Evolutionary conservation across 2,329 filamentous ascomycete species (phyloP).

Genomic region (Fusarium phyllophilum): DNA sequence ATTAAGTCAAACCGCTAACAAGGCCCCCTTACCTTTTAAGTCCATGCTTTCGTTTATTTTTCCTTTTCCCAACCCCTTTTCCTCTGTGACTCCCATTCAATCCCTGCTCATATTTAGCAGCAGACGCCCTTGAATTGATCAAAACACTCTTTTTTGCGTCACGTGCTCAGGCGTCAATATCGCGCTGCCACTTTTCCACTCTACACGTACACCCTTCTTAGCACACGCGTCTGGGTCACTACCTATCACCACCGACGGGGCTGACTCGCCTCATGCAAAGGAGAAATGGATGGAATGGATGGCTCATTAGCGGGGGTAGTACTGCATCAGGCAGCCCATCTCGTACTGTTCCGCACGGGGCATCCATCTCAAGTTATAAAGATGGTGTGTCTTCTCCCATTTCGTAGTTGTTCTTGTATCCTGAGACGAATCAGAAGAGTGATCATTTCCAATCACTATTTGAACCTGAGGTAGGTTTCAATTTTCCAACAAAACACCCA

Average conservation of each 20-base stretch:
- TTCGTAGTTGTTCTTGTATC: neutral
- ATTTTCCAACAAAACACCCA: conserved; percentile 1
- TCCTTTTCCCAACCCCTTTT: conserved; percentile 27
- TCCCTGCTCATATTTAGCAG: conserved; percentile 15
- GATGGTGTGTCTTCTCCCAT: conserved; percentile 28
- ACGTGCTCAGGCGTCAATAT: conserved; percentile 33
- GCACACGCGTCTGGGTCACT: conserved; percentile 29
- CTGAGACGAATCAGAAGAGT: conserved; percentile 35
- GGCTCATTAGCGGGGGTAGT: conserved; percentile 29
- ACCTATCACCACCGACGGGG: conserved; percentile 39
- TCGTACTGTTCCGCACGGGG: conserved; percentile 35
- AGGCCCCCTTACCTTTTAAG: conserved; percentile 23
- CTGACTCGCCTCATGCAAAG: conserved; percentile 36
- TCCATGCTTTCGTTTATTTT: neutral
- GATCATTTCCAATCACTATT: conserved; percentile 24
- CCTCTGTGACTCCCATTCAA: conserved; percentile 19
- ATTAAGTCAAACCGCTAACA: conserved; percentile 18
- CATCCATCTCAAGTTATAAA: conserved; percentile 43
- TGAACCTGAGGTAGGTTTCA: conserved; percentile 49
- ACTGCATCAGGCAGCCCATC: conserved; percentile 36
- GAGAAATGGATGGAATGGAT: conserved; percentile 7
- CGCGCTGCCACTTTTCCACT: neutral
- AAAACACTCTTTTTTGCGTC: conserved; percentile 5
- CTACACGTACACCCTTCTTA: conserved; percentile 17
- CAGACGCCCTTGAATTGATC: conserved; percentile 13